Base-by-base conservation (phyloP, 768 basidiomycete species). In the Boletus rubroflammeus region DNA sequence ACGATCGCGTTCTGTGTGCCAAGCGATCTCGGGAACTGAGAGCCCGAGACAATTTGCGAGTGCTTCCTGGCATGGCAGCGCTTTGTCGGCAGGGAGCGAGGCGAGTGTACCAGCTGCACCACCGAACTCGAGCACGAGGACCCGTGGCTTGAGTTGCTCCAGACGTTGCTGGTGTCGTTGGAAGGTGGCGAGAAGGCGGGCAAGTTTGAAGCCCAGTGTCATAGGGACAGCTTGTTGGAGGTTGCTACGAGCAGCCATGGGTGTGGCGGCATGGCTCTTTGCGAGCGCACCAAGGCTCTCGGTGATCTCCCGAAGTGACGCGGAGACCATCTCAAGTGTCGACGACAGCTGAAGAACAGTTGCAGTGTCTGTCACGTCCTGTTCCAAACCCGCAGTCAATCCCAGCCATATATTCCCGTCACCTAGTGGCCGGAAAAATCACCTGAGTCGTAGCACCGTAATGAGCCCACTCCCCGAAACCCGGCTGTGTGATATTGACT, bases 361-460 rank as follows among this genome's bases (percentile, higher is more conserved):
- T 7, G 76, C 69, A 6, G 78, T 79, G 38, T 78, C 78, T n/a
- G 75, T 77, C 4, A 79, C 75, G 55, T 79, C 78, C 78, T 78
- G 42, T 40, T 50, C 35, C 39, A n/a, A 35, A 48, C 17, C 10
- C 14, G 21, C 6, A 9, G 38, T 50, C 41, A 41, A 29, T 10
- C 10, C 28, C 3, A 21, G 9, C 26, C 38, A 31, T 32, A 14
- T 14, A 14, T 19, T 38, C 36, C 21, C 14, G n/a, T 26, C 13
- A 14, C 8, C 6, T 3, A 25, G 13, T 31, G 14, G 19, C n/a
- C 5, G 28, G 11, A 54, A 32, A 21, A 25, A 25, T 48, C 42
- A 76, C 78, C 71, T 79, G 78, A 17, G 78, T 79, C 4, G 78
- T 78, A 5, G 76, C 75, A 29, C 78, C 78, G 64, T 76, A 79